phyloP scores from a whole-genome alignment of 305 asterid genomes.

The Solanum hybrid region DNA sequence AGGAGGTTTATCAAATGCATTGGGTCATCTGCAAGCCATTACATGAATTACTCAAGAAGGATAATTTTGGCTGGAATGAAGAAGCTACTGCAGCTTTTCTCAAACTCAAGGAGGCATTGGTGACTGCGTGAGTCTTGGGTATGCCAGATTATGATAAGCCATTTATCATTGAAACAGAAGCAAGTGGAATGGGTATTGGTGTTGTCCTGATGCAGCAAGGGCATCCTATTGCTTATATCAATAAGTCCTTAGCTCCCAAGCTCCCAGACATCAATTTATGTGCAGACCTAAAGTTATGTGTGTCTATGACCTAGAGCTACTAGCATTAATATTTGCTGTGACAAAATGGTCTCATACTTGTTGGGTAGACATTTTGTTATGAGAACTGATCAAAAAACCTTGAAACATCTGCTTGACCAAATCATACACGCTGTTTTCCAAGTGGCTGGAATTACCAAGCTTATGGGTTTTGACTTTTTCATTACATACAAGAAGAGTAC shows the following conservation, averaged over 20 bases:
- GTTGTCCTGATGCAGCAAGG: neutral
- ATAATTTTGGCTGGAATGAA: neutral
- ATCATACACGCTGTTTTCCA: neutral
- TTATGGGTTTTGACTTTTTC: neutral
- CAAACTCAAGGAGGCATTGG: neutral
- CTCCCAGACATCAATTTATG: neutral
- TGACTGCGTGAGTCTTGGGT: neutral
- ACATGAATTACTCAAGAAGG: neutral
- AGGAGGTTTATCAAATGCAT: neutral
- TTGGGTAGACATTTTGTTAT: neutral
- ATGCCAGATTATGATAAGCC: neutral
- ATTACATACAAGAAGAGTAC: neutral
- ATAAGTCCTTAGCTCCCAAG: neutral
- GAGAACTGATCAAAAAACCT: neutral
- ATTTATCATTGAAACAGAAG: neutral
- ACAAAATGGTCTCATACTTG: neutral
- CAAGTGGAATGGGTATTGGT: neutral
- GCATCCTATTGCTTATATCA: neutral
- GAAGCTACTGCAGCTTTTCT: neutral
- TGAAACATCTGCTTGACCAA: neutral
- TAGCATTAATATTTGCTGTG: neutral
- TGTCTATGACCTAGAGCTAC: neutral
- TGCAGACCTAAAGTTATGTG: neutral
- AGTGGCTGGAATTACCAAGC: neutral
- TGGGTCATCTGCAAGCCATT: neutral